phyloP scores from a whole-genome alignment of 495 filamentous ascomycete genomes.

The Usnea hakonensis region DNA sequence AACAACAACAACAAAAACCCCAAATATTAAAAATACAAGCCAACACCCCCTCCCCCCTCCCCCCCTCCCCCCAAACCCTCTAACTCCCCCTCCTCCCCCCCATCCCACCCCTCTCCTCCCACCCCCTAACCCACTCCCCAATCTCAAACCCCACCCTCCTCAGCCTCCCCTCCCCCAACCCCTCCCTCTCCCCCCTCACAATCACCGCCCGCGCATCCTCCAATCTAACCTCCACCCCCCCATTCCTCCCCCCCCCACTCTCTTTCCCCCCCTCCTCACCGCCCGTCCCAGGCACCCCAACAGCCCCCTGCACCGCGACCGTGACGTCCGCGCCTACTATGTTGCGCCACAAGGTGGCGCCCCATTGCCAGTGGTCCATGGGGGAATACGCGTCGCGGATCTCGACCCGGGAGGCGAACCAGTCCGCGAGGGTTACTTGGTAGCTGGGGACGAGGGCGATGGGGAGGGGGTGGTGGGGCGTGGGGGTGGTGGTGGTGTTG shows the following conservation, averaged over 20 bases:
- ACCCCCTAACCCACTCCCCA: conserved; percentile 23
- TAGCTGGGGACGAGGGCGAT: conserved; percentile 71
- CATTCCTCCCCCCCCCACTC: conserved; percentile 36
- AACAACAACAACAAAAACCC: too few species aligned
- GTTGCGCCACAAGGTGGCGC: conserved; percentile 87
- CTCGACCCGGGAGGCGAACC: conserved; percentile 61
- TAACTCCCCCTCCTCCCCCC: conserved; percentile 19
- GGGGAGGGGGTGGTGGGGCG: conserved; percentile 35
- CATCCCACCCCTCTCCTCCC: conserved; percentile 18
- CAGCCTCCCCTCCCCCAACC: conserved; percentile 19
- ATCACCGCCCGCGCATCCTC: conserved; percentile 50
- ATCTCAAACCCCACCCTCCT: conserved; percentile 27
- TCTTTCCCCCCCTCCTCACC: background rate
- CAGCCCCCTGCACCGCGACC: conserved; percentile 49
- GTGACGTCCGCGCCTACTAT: conserved; percentile 83
- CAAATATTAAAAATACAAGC: too few species aligned
- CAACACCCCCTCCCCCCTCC: background rate
- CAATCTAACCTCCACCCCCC: conserved; percentile 45
- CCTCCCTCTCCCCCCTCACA: conserved; percentile 36
- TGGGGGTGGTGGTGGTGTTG: background rate
- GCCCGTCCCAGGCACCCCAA: background rate
- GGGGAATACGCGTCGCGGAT: conserved; percentile 71
- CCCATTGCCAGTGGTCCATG: conserved; percentile 96
- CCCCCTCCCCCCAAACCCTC: background rate
- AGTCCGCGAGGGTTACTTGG: conserved; percentile 67